A percentile compares a stretch with the other conserved stretches of the same genome.
phyloP scores from a whole-genome alignment of 306 rosid genomes.

The Gastrolobium villosum region DNA sequence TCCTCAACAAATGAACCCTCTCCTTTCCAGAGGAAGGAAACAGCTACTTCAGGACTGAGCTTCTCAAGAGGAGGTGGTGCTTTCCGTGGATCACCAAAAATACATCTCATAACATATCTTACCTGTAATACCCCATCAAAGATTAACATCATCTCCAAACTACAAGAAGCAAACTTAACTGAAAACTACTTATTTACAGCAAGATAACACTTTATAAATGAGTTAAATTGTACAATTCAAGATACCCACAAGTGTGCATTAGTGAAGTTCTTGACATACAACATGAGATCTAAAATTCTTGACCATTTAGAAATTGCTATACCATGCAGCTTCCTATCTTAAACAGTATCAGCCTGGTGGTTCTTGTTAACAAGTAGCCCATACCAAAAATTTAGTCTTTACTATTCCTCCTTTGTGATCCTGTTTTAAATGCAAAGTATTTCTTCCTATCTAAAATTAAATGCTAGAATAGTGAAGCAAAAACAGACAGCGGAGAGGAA shows the following conservation, averaged over 20 bases:
- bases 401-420: slow-evolving; percentile 30
- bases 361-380: slow-evolving; percentile 22
- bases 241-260: background rate
- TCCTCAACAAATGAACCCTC: slow-evolving; percentile 94
- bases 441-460: background rate
- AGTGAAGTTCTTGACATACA: slow-evolving; percentile 29
- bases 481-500: slow-evolving; percentile 18
- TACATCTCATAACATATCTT: slow-evolving; percentile 92
- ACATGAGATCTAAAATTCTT: slow-evolving; percentile 27
- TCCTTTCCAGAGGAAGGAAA: slow-evolving; percentile 90
- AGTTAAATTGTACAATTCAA: background rate
- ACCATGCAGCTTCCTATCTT: slow-evolving; percentile 28
- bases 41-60: slow-evolving; percentile 83
- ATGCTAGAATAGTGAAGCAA: slow-evolving; percentile 21
- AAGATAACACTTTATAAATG: slow-evolving; percentile 28
- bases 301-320: slow-evolving; percentile 27
- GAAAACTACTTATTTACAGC: slow-evolving; percentile 31
- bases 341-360: slow-evolving; percentile 15
- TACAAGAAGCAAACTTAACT: slow-evolving; percentile 39
- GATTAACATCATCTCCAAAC: slow-evolving; percentile 42
- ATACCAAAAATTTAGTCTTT: background rate
- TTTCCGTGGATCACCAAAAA: slow-evolving; percentile 88
- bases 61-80: slow-evolving; percentile 97
- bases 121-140: slow-evolving; percentile 64
- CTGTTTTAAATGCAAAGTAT: slow-evolving; percentile 26